Base-by-base conservation (phyloP, 192 early-diverging fungal genomes). In the Anaeromyces robustus region DNA sequence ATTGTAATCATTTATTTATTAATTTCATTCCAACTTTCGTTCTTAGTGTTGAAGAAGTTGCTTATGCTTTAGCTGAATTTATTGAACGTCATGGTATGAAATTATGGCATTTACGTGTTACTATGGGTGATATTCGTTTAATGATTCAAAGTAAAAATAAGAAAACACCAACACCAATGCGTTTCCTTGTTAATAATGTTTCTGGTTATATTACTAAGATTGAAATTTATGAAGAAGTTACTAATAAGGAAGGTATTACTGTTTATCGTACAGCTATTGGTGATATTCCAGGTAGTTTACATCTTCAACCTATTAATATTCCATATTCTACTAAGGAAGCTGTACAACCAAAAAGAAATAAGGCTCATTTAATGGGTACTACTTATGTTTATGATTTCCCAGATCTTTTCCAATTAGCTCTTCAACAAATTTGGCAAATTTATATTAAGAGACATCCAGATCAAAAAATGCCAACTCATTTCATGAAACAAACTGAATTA, bases 371-470 rank as follows among this genome's bases (percentile, higher is more conserved):
- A 79, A 93, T 97, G 92, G 96, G 96, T 80, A 99, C 97, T 6
- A 98, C 96, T 18, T 99, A 97, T 81, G 95, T 98, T 31, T 99
- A 99, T 85, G 97, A 99, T 85, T 99, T 98, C 90, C 95, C 96
- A 22, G 96, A 97, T 78, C 90, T 99, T 81, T 98, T 99, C 93
- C 89, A 93, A 31, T 92, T 96, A 83, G 92, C 94, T 2, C 85
- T 95, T 41, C 92, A 95, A 77, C 90, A 92, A 78, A 86, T 89
- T 80, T 99, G 97, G 97, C 86, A 84, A 22, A 81, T 32, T 29
- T 87, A 84, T 78, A 77, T 80, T 18, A 80, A 83, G 77, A 82
- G 68, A 29, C 82, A 81, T 29, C 80, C 77, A 28, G 82, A 81
- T 5, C 82, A 81, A 16, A 77, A 82, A 28, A 41, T 86, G 12